Base-by-base conservation (phyloP, 495 filamentous ascomycete genomes). In the Lophiostoma macrostomum region DNA sequence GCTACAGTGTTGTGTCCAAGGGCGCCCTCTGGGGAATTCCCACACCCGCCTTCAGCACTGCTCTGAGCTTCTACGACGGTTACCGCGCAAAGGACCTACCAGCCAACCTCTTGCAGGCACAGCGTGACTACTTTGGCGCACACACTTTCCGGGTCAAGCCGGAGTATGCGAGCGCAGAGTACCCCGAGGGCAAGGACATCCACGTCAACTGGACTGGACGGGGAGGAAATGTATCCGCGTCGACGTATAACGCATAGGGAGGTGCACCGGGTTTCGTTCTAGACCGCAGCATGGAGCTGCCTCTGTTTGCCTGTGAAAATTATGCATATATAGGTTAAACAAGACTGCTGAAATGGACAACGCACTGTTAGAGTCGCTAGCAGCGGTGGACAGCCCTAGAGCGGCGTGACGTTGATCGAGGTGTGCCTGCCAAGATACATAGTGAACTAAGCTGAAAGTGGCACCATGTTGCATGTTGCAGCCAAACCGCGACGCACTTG, bases 191-290 rank as follows among this genome's bases (percentile, higher is more conserved):
- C 69, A 78, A 89, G 76, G 82, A 97, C 70, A 91, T 93, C 70
- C 93, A 98, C 79, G 91, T 97, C 66, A 98, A 98, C 86, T 98
- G 94, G 93, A 98, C 93, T 59, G 94, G 93, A 49, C 82, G 93
- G 66, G 93, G 93, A 67, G 93, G 93, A 72, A 89, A 98, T 64
- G 88, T 97, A 43, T 93, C 88, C 46, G 93, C 93, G 61, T 95
- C 91, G 42, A 97, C 93, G 56, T 98, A 98, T 79, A 83, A 90
- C 71, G 93, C 86, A 80, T 98, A 91, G 85, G 39, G 29, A 47
- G 36, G 20, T 40, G 25, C 50, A 18, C 14, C 29, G 24, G 22
- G 23, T 8, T 14, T 43, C 37, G 22, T 8, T n/a, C n/a, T 27
- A 48, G 36, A 32, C 25, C 27, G 28, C 24, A 41, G 31, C 34